Base-by-base conservation (phyloP, 1,284 basidiomycete species). In the Waitea zeae region DNA sequence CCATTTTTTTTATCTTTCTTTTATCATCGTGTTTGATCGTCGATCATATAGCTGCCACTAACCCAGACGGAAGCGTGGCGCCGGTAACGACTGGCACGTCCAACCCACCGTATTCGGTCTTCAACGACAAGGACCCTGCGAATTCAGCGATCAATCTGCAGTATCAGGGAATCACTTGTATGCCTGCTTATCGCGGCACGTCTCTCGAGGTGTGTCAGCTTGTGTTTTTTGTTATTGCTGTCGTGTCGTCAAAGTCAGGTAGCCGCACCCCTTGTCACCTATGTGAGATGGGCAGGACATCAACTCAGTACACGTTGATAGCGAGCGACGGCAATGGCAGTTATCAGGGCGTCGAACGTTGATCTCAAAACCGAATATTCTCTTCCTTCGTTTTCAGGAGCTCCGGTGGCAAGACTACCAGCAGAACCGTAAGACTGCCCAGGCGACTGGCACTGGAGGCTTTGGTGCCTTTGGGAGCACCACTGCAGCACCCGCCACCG, bases 151-250 rank as follows among this genome's bases (percentile, higher is more conserved):
- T 52, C 17, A 66, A 56, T 3, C 54, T 72, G 20, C 71, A 75
- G 39, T 83, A 76, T 47, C 80, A 84, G 50, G 64, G 72, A 20
- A 79, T 80, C 34, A 64, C 73, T n/a, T 74, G 72, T 39, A 77
- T 73, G 59, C 75, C 74, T 15, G 61, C 62, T 11, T 84, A 82
- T 47, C 53, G 61, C 37, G 70, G 72, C 30, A 68, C 62, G 37
- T 83, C 79, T n/a, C 64, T 77, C 38, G 81, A 83, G 56, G 78
- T 74, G 36, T 33, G 62, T 53, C 19, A n/a, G n/a, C n/a, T n/a
- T n/a, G n/a, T n/a, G n/a, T n/a, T n/a, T n/a, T n/a, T n/a, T n/a
- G n/a, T n/a, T n/a, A n/a, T n/a, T n/a, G n/a, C n/a, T n/a, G n/a
- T n/a, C n/a, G n/a, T n/a, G n/a, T n/a, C n/a, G n/a, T n/a, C n/a